Conservation (phyloP, 371 early-diverging fungal genomes). For the Mucor irregularis region DNA sequence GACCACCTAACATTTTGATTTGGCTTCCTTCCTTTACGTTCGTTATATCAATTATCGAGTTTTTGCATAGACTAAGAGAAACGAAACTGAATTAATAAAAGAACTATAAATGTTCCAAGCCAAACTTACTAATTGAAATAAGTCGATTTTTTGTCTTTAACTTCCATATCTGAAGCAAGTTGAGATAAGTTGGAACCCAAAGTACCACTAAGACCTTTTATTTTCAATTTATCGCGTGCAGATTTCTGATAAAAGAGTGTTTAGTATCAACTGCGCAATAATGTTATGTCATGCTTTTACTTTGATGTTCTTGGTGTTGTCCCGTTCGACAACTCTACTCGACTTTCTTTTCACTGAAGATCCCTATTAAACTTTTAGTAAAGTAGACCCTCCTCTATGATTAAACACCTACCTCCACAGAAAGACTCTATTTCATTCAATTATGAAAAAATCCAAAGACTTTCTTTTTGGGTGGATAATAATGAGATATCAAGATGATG, state of each 20-base stretch:
- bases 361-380: background rate
- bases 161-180: background rate
- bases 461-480: no score
- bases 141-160: background rate
- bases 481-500: no score
- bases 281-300: background rate
- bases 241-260: background rate
- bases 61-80: background rate
- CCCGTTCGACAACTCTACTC: background rate
- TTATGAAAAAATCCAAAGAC: background rate
- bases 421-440: background rate
- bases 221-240: background rate
- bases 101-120: slow-evolving; percentile 2
- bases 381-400: background rate
- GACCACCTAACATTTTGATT: background rate
- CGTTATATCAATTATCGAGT: background rate
- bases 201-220: slow-evolving; percentile 1
- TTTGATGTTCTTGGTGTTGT: background rate
- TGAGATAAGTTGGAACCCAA: background rate
- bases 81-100: background rate
- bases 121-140: slow-evolving; percentile 7
- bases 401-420: background rate
- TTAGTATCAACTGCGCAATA: background rate
- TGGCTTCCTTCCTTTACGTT: background rate
- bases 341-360: background rate